Percentiles rank a stretch among this genome's conserved stretches.
Conservation (phyloP, 495 filamentous ascomycete genomes). For the Neurospora sp. region DNA sequence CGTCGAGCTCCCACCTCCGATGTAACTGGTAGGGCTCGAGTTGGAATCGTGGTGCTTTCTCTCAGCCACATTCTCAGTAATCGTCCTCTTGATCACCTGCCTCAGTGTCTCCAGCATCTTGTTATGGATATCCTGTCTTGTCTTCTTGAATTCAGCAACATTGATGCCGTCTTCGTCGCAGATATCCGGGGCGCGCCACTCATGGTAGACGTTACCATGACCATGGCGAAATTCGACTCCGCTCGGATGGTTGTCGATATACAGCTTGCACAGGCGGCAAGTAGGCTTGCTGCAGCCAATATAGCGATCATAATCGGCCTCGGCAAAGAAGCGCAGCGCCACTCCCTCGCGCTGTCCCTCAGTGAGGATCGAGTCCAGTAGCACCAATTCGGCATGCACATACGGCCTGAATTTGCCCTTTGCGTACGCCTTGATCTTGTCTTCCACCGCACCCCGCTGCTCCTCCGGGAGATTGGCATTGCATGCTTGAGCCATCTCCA, state of each 20-base stretch:
- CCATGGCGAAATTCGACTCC: conserved; percentile 15
- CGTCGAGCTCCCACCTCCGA: background rate
- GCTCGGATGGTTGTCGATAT: conserved; percentile 16
- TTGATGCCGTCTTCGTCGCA: background rate
- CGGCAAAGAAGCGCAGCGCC: conserved; percentile 16
- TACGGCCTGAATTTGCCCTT: conserved; percentile 8
- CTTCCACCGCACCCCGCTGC: background rate
- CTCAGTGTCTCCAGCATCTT: conserved; percentile 5
- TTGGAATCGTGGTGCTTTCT: conserved; percentile 9
- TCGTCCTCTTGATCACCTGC: conserved; percentile 3
- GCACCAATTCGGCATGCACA: conserved; percentile 26
- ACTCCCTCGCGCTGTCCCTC: background rate
- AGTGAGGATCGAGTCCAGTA: conserved; percentile 19
- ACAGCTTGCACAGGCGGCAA: conserved; percentile 25
- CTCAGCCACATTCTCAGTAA: background rate
- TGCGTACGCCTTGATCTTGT: background rate
- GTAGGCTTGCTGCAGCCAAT: conserved; percentile 32
- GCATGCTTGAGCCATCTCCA: background rate
- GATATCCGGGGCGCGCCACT: conserved; percentile 24
- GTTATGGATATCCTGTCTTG: background rate
- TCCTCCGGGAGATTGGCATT: background rate
- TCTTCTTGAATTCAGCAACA: background rate
- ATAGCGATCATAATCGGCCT: conserved; percentile 19
- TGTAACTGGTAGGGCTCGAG: conserved; percentile 2
- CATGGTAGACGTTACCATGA: conserved; percentile 26